These are phyloP conservation scores for Colletotrichum phormii DNA, from an alignment of 2,329 filamentous ascomycete species.

Conservation along the genomic window DNA sequence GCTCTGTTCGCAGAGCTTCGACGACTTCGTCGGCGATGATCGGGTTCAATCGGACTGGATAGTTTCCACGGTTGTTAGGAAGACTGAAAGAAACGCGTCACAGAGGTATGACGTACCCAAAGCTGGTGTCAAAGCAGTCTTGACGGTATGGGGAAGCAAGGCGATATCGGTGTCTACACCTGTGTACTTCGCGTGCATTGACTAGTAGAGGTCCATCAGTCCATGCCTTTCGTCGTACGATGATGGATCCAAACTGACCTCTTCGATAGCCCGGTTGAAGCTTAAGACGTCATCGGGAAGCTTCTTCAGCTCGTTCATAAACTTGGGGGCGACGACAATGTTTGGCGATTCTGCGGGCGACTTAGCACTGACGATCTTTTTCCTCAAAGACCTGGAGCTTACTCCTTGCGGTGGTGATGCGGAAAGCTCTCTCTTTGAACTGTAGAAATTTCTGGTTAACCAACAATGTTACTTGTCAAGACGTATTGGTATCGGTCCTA, in stretches of 20 bases:
- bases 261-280: constrained; percentile 42
- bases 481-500: neutral
- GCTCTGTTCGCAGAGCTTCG: constrained; percentile 45
- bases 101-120: constrained; percentile 40
- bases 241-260: constrained; percentile 25
- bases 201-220: constrained; percentile 36
- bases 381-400: neutral
- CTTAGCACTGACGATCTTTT: neutral
- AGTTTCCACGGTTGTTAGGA: neutral
- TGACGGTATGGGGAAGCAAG: constrained; percentile 44
- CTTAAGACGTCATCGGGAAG: constrained; percentile 47
- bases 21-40: constrained; percentile 52
- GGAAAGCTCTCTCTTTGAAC: constrained; percentile 47
- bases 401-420: constrained; percentile 43
- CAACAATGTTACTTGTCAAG: no score
- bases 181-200: constrained; percentile 50
- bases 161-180: constrained; percentile 40
- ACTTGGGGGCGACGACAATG: constrained; percentile 46
- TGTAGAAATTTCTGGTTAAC: neutral
- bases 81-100: neutral
- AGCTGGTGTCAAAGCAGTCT: constrained; percentile 46
- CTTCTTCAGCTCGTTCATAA: constrained; percentile 45
- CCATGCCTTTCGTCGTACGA: fast-evolving
- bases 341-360: constrained; percentile 37
- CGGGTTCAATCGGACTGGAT: constrained; percentile 49